These are phyloP conservation scores for Microdochium paspali DNA, from an alignment of 2,329 filamentous ascomycete species.

Conservation along the genomic window DNA sequence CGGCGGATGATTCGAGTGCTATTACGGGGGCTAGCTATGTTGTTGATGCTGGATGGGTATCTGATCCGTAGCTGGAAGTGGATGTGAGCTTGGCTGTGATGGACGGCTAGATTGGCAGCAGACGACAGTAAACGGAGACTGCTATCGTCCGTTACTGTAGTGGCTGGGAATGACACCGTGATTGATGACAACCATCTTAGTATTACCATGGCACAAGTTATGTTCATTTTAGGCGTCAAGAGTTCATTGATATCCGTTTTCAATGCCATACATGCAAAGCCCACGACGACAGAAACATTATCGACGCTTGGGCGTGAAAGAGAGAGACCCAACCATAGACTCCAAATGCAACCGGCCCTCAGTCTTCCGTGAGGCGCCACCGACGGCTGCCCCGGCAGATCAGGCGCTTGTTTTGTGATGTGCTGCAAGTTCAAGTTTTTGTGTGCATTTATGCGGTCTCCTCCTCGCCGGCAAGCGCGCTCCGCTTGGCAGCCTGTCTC, in stretches of 20 bases:
- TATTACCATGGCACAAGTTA: background rate
- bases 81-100: too few relatives aligned
- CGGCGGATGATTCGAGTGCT: conserved; percentile 34
- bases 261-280: conserved; percentile 44
- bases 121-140: too few relatives aligned
- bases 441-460: conserved; percentile 26
- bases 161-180: too few relatives aligned
- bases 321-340: conserved; percentile 39
- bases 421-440: conserved; percentile 1
- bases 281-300: conserved; percentile 18
- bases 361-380: conserved; percentile 13
- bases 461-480: conserved; percentile 68
- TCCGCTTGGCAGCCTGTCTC: conserved; percentile 85
- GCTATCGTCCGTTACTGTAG: too few relatives aligned
- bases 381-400: conserved; percentile 13
- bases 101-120: too few relatives aligned
- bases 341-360: conserved; percentile 28
- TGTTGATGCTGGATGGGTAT: conserved; percentile 24
- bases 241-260: conserved; percentile 40
- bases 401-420: conserved; percentile 6
- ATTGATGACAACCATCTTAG: too few relatives aligned
- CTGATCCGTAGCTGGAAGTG: conserved; percentile 10
- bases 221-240: conserved; percentile 17
- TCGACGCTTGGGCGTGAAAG: conserved; percentile 22
- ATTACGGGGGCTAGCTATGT: conserved; percentile 33